Evolutionary conservation across 306 rosid species (phyloP), one percentile per base, ranked within the genome.

Genomic region (Cucurbita moschata): DNA sequence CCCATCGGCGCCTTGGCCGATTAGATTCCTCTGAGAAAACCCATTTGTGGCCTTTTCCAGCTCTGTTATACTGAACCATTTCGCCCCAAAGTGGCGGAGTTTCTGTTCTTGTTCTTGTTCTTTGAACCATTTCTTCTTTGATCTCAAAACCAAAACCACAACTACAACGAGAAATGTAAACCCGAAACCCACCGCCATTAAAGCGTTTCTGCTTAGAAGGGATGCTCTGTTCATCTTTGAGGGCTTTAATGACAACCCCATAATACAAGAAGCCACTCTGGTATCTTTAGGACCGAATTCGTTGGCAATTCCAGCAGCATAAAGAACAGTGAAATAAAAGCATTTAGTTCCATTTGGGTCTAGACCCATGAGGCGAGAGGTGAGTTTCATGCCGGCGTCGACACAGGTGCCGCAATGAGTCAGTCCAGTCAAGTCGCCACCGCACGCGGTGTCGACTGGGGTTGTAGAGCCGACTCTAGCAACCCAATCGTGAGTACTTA

Each of bases 1-100:
- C 13, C 96, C 97, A 81, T 82, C 80, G 15, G 89, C 82, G 15
- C 96, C 97, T 79, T 80, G 90, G 16, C 96, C 97, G 21, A 92
- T 70, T 77, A 88, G 12, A 76, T 89, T 89, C 73, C 50, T 81
- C 83, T 84, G 82, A 6, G 95, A 80, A 51, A 92, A 92, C 35
- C 89, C 87, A 8, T 67, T 63, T 0, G 97, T 89, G 30, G 96
- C 97, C 4, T 53, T 74, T 52, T 88, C 96, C 7, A 92, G 90
- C 76, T 89, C 97, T 0, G 88, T 71, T 39, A 86, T 21, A 3
- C 76, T 83, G 71, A 89, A 89, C 97, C 94, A 89, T 67, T 84
- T 89, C 0, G 89, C 87, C 8, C 95, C 95, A 0, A 94, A 68
- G 50, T 81, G 79, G 49, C 89, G 92, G 71, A 85, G 76, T 73